Evolutionary conservation across 2,329 filamentous ascomycete genomes (phyloP).

Genomic region (Pseudomassariella vexata): DNA sequence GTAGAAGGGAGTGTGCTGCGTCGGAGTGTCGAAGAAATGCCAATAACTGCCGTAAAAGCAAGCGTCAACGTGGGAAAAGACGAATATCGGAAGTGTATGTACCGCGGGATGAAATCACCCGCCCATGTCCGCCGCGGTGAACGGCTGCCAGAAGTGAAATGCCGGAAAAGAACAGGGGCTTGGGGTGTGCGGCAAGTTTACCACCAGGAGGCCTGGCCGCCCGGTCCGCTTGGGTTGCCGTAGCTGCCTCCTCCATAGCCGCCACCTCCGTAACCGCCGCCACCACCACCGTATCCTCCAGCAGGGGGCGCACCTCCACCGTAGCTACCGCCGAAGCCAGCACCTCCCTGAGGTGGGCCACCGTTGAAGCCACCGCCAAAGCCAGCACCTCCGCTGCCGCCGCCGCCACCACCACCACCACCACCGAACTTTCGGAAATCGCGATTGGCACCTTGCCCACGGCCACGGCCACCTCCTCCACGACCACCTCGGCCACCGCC

Average conservation of each 20-base stretch:
- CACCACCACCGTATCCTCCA: conserved; percentile 31
- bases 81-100: conserved; percentile 16
- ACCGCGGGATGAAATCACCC: conserved; percentile 17
- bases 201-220: conserved; percentile 66
- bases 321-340: conserved; percentile 29
- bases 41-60: conserved; percentile 16
- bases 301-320: conserved; percentile 37
- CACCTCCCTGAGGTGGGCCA: conserved; percentile 32
- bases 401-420: conserved; percentile 42
- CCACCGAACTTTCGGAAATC: conserved; percentile 82
- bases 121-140: conserved; percentile 9
- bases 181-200: conserved; percentile 31
- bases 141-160: conserved; percentile 7
- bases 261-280: conserved; percentile 31
- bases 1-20: conserved; percentile 23
- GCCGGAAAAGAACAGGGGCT: conserved; percentile 10
- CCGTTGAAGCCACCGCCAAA: conserved; percentile 30
- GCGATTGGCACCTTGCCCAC: conserved; percentile 67
- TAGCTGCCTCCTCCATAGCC: conserved; percentile 53
- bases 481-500: conserved; percentile 54
- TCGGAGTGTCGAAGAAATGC: conserved; percentile 14
- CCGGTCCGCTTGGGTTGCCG: conserved; percentile 61
- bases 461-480: conserved; percentile 66
- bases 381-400: conserved; percentile 36
- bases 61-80: conserved; percentile 16